phyloP scores from a whole-genome alignment of 257 asterid species.

The Solanum ossicruentum region DNA sequence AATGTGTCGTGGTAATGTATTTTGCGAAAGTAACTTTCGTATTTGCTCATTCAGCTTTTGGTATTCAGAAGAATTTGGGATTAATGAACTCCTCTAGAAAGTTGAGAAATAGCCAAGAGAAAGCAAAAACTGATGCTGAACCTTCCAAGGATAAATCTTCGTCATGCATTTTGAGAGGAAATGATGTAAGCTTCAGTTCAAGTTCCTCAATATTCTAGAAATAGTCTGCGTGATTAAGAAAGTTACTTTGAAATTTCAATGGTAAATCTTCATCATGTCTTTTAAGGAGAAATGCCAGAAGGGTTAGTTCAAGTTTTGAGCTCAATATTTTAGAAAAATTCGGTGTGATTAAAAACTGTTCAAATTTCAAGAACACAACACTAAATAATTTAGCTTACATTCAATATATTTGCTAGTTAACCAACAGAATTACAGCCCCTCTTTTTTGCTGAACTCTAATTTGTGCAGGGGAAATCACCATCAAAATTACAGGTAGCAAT shows the following conservation, averaged over 20 bases:
- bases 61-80: conserved; percentile 29
- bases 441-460: neutral
- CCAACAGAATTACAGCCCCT: neutral
- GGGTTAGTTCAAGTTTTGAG: neutral
- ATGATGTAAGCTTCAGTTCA: conserved; percentile 32
- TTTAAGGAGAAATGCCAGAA: neutral
- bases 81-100: conserved; percentile 28
- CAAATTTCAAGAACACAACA: neutral
- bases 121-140: conserved; percentile 27
- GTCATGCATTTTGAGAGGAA: conserved; percentile 20
- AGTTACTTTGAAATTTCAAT: neutral
- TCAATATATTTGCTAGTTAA: neutral
- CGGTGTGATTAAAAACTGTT: neutral
- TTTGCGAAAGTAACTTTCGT: neutral
- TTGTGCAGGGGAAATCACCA: conserved; percentile 34
- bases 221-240: neutral
- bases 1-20: neutral
- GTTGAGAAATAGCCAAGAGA: conserved; percentile 18
- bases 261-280: neutral
- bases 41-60: conserved; percentile 23
- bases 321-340: neutral
- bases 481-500: conserved; percentile 18
- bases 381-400: neutral
- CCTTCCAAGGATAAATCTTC: conserved; percentile 11
- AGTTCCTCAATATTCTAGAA: conserved; percentile 2